phyloP scores from a whole-genome alignment of 108 stramenopile genomes.

The Fragilaria crotonensis region DNA sequence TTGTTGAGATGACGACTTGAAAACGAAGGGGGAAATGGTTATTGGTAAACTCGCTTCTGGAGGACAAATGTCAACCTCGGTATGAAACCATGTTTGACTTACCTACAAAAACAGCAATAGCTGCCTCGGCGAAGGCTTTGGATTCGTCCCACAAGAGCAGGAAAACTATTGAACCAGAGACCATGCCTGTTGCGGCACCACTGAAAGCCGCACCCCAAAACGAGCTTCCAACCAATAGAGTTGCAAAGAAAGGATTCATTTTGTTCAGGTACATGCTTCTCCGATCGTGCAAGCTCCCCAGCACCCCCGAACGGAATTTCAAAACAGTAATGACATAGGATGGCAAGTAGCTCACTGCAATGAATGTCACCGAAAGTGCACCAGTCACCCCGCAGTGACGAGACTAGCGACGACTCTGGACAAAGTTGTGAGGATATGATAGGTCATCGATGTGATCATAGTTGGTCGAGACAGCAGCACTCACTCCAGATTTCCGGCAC shows the following conservation, averaged over 20 bases:
- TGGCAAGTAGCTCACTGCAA: not conserved
- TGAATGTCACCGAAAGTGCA: not conserved
- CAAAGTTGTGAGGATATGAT: too few relatives aligned
- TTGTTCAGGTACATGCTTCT: not conserved
- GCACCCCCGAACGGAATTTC: conserved; percentile 5
- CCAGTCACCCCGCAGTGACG: not conserved
- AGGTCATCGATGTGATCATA: too few relatives aligned
- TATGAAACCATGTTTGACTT: not conserved
- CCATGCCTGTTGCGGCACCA: not conserved
- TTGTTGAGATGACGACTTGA: not conserved
- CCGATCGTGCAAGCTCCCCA: not conserved
- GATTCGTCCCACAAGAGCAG: conserved; percentile 1
- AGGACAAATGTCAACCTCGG: too few relatives aligned
- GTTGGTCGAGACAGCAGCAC: too few relatives aligned
- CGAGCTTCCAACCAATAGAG: not conserved
- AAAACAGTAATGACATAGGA: not conserved
- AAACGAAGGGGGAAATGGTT: not conserved
- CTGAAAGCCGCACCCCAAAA: not conserved
- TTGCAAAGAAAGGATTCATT: not conserved
- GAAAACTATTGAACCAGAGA: conserved; percentile 5
- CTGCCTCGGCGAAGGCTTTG: not conserved
- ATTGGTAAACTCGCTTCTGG: too few relatives aligned
- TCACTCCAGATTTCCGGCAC: too few relatives aligned
- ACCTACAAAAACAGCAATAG: not conserved
- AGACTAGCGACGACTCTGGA: not conserved